phyloP scores from a whole-genome alignment of 1,284 basidiomycete species.

The Rhizopogon parksii region DNA sequence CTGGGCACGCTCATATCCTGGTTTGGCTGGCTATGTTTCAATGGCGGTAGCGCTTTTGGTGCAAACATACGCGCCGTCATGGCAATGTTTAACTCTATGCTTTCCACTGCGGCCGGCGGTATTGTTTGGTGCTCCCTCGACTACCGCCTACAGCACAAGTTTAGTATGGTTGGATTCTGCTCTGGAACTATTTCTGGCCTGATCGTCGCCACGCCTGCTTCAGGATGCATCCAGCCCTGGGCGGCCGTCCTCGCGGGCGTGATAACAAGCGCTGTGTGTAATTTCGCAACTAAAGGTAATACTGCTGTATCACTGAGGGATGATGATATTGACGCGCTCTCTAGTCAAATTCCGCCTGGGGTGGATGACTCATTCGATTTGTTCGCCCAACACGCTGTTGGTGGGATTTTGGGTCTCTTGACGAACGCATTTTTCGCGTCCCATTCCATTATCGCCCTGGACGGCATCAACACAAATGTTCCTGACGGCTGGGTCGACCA shows the following conservation, averaged over 20 bases:
- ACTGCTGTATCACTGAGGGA: constrained; percentile 15
- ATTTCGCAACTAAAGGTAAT: constrained; percentile 82
- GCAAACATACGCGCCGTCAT: constrained; percentile 86
- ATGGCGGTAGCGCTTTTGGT: constrained; percentile 77
- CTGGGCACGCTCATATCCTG: constrained; percentile 87
- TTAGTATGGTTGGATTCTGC: constrained; percentile 86
- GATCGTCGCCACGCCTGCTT: constrained; percentile 83
- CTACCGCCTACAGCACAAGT: constrained; percentile 74
- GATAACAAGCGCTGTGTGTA: constrained; percentile 70
- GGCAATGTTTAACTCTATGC: constrained; percentile 86
- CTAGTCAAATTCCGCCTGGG: constrained; percentile 60
- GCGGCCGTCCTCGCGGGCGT: constrained; percentile 73
- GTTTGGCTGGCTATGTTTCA: constrained; percentile 80
- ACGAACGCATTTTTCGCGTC: constrained; percentile 78
- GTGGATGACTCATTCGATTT: constrained; percentile 84
- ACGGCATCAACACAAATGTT: constrained; percentile 62
- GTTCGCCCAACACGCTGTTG: constrained; percentile 87
- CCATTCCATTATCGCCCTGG: constrained; percentile 53
- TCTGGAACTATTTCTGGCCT: constrained; percentile 78
- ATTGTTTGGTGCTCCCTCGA: constrained; percentile 86
- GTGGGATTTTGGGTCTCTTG: constrained; percentile 81
- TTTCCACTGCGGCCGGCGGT: constrained; percentile 70
- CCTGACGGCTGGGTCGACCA: constrained; percentile 67
- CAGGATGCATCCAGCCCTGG: constrained; percentile 64
- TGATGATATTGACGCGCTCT: constrained; percentile 13